Conservation (phyloP, 208 protist species). For the Angomonas deanei region DNA sequence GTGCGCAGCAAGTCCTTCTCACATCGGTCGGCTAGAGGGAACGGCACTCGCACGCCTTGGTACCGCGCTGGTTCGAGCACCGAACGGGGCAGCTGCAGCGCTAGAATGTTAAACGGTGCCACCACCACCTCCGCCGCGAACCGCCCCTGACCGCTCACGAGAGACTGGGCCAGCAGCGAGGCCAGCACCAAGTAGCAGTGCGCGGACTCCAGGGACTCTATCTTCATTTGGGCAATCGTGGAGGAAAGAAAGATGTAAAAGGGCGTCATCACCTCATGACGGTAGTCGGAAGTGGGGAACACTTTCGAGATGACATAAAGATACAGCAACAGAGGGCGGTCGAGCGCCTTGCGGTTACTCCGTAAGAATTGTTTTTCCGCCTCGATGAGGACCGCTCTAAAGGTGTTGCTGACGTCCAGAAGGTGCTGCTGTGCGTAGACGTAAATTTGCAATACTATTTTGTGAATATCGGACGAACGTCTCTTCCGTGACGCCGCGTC, state of each 20-base stretch:
- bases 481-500: conserved; percentile 2
- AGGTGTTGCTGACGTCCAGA: conserved; percentile 54
- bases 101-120: conserved; percentile 62
- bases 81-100: conserved; percentile 54
- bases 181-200: conserved; percentile 45
- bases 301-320: conserved; percentile 60
- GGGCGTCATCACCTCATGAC: conserved; percentile 70
- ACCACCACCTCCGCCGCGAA: conserved; percentile 61
- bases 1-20: conserved; percentile 27
- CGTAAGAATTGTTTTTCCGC: conserved; percentile 57
- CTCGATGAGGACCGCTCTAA: conserved; percentile 70
- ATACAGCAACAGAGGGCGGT: conserved; percentile 39
- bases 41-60: conserved; percentile 48
- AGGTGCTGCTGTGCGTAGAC: conserved; percentile 44
- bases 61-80: conserved; percentile 48
- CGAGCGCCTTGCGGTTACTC: conserved; percentile 21
- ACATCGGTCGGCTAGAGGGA: conserved; percentile 51
- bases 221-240: conserved; percentile 49
- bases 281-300: conserved; percentile 76
- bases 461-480: conserved; percentile 21
- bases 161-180: conserved; percentile 31
- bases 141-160: conserved; percentile 30
- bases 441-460: conserved; percentile 42
- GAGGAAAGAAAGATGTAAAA: conserved; percentile 71
- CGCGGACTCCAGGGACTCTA: conserved; percentile 39